A percentile compares a stretch with the other conserved stretches of the same genome.
These are phyloP conservation scores for Darksidea phi DNA, from an alignment of 495 filamentous ascomycete genomes.

Conservation along the genomic window DNA sequence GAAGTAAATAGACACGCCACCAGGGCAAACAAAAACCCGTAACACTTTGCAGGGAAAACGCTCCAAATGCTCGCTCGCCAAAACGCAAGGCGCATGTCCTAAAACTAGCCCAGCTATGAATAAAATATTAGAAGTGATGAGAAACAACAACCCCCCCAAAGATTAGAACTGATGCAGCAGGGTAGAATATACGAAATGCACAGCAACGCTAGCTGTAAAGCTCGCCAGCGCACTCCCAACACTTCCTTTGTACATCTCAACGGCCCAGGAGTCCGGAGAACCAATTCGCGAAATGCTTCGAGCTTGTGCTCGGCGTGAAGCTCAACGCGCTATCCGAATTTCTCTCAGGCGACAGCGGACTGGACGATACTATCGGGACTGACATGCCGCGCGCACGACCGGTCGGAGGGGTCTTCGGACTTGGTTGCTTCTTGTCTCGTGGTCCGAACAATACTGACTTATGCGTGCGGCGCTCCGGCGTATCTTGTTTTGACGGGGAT, in stretches of 20 bases:
- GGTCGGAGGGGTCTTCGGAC: conserved; percentile 11
- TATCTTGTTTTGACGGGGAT: background rate
- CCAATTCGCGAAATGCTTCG: conserved; percentile 24
- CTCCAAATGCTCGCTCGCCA: no score
- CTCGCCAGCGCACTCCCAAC: no score
- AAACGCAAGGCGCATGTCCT: no score
- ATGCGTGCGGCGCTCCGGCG: background rate
- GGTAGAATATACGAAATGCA: background rate
- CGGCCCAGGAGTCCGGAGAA: conserved; percentile 30
- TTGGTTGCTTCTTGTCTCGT: conserved; percentile 3
- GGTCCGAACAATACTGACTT: background rate
- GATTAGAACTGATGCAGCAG: no score
- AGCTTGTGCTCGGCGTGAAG: conserved; percentile 13
- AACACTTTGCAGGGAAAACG: no score
- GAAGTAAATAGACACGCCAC: no score
- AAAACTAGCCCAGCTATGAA: no score
- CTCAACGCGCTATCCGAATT: conserved; percentile 18
- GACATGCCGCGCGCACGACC: conserved; percentile 16
- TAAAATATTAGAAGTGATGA: no score
- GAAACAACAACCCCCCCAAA: no score
- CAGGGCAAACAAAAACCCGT: no score
- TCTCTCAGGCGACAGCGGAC: conserved; percentile 1
- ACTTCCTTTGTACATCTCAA: background rate
- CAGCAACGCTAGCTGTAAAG: background rate
- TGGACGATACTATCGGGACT: background rate